These are phyloP conservation scores for Tolypocladium nubicola DNA, from an alignment of 2,329 filamentous ascomycete genomes.

Conservation along the genomic window DNA sequence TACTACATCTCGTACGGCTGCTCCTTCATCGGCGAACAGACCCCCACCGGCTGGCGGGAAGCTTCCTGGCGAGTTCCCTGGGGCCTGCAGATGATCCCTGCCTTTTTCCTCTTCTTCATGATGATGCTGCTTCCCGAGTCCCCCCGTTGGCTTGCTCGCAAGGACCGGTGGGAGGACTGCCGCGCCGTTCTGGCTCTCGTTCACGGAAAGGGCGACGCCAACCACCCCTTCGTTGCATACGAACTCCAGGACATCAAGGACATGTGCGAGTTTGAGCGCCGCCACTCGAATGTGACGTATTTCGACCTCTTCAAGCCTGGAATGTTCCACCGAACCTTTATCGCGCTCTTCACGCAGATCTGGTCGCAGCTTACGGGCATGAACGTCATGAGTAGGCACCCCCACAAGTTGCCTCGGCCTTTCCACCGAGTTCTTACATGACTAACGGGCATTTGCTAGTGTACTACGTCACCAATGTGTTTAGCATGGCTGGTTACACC, in stretches of 20 bases:
- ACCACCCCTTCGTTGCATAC: slow-evolving; percentile 52
- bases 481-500: slow-evolving; percentile 26
- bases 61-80: slow-evolving; percentile 54
- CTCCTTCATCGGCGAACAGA: slow-evolving; percentile 39
- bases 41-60: slow-evolving; percentile 25
- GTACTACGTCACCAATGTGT: slow-evolving; percentile 49
- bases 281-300: slow-evolving; percentile 59
- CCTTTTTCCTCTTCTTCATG: slow-evolving; percentile 45
- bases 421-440: neutral
- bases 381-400: slow-evolving; percentile 43
- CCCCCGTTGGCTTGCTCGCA: slow-evolving; percentile 53
- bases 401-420: neutral
- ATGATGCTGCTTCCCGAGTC: slow-evolving; percentile 52
- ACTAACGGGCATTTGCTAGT: slow-evolving; percentile 19
- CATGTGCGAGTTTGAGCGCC: slow-evolving; percentile 62
- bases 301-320: slow-evolving; percentile 62
- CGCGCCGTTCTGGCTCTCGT: slow-evolving; percentile 44
- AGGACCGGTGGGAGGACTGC: slow-evolving; percentile 49
- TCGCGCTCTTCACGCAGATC: slow-evolving; percentile 41
- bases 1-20: slow-evolving; percentile 59
- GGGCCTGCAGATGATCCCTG: slow-evolving; percentile 55
- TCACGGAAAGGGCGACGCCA: slow-evolving; percentile 54
- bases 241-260: slow-evolving; percentile 66
- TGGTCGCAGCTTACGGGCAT: slow-evolving; percentile 48
- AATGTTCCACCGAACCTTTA: slow-evolving; percentile 43